phyloP scores from a whole-genome alignment of 164 flowering plant species.

The Nelumbo lutea region DNA sequence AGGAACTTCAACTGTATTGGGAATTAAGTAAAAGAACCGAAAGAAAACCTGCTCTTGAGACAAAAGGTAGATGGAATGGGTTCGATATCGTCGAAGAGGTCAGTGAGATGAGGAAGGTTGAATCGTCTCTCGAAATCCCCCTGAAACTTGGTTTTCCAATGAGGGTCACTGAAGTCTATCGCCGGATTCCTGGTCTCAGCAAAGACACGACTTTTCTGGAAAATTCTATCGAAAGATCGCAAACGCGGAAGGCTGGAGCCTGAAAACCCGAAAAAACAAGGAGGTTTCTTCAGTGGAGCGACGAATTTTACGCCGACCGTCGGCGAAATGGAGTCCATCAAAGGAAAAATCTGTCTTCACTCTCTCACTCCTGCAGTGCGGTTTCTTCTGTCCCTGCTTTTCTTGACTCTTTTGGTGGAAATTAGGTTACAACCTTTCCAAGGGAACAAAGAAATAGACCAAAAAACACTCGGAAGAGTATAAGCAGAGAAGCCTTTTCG shows the following conservation, averaged over 20 bases:
- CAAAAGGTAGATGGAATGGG: constrained; percentile 82
- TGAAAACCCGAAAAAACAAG: background rate
- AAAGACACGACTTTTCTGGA: constrained; percentile 7
- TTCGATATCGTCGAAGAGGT: constrained; percentile 37
- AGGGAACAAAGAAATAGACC: no score
- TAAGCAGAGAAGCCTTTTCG: no score
- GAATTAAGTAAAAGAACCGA: background rate
- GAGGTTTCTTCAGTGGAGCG: constrained; percentile 8
- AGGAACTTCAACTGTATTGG: constrained; percentile 8
- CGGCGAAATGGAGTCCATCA: constrained; percentile 42
- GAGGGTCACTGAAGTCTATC: constrained; percentile 64
- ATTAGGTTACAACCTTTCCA: no score
- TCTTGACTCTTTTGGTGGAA: no score
- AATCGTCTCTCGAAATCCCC: constrained; percentile 66
- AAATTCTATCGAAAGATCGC: constrained; percentile 3
- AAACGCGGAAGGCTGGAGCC: background rate
- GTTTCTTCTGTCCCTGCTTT: no score
- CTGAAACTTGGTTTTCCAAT: constrained; percentile 66
- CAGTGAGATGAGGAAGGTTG: constrained; percentile 66
- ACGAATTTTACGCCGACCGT: constrained; percentile 22
- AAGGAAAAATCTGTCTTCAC: background rate
- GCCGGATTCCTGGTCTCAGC: constrained; percentile 14
- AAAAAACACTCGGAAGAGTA: no score
- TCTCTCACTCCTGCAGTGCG: background rate
- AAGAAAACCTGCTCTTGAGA: constrained; percentile 48